A percentile compares a stretch with the other conserved stretches of the same genome.
These are phyloP conservation scores for Debaryomyces tyrocola DNA, from an alignment of 805 yeast genomes.

Conservation along the genomic window DNA sequence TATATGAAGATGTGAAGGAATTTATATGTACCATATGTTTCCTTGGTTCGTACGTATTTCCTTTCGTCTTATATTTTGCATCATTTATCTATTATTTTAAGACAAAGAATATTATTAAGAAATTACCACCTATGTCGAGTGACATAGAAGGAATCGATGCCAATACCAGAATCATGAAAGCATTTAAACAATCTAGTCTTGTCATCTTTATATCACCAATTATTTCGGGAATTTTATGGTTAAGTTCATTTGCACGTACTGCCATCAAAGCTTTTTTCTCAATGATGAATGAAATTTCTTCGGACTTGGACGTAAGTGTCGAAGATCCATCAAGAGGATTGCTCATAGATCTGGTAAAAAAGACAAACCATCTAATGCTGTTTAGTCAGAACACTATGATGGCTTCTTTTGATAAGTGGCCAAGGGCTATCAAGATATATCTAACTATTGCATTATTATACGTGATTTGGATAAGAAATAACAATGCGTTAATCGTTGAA, in stretches of 20 bases:
- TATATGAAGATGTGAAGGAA: too few relatives aligned
- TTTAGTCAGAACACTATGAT: too few relatives aligned
- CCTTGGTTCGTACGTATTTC: background rate
- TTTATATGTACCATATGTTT: too few relatives aligned
- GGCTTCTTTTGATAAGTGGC: too few relatives aligned
- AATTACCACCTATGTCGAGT: constrained; percentile 25
- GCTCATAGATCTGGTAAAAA: too few relatives aligned
- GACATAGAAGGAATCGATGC: background rate
- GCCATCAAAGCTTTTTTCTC: too few relatives aligned
- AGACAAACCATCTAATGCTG: too few relatives aligned
- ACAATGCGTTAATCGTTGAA: constrained; percentile 27
- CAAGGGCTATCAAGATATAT: constrained; percentile 2
- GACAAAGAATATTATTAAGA: constrained; percentile 23
- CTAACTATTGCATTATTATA: constrained; percentile 17
- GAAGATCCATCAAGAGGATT: too few relatives aligned
- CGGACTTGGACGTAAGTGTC: too few relatives aligned
- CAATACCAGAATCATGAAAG: constrained; percentile 12
- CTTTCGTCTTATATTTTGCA: constrained; percentile 12
- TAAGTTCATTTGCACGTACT: too few relatives aligned
- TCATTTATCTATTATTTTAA: constrained; percentile 20
- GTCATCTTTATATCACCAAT: constrained; percentile 27
- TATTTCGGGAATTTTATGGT: too few relatives aligned
- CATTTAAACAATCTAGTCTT: constrained; percentile 25
- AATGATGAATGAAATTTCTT: too few relatives aligned
- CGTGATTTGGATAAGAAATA: constrained; percentile 30